phyloP scores from a whole-genome alignment of 1,284 basidiomycete genomes.

The Leccinum colubrinum region DNA sequence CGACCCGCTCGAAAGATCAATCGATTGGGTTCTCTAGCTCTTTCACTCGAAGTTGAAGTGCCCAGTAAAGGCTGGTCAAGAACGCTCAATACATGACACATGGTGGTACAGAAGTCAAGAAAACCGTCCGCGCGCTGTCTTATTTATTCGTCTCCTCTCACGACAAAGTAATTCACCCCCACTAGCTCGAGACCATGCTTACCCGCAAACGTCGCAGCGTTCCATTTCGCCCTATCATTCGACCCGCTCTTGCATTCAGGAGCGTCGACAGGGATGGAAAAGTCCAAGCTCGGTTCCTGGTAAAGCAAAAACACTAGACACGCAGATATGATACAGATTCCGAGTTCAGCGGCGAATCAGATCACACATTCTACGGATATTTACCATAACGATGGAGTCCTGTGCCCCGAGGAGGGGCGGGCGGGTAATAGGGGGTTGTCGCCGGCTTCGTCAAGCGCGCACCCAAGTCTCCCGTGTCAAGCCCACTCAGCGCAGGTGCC shows the following conservation, averaged over 20 bases:
- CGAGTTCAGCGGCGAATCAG: background rate
- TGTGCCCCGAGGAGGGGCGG: conserved; percentile 53
- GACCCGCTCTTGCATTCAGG: conserved; percentile 45
- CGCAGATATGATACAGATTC: background rate
- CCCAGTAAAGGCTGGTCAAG: background rate
- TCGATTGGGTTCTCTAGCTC: too few relatives aligned
- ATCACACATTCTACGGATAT: conserved; percentile 1
- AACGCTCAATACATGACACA: background rate
- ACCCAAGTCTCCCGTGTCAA: conserved; percentile 34
- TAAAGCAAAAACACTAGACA: conserved; percentile 56
- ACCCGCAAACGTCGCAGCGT: conserved; percentile 50
- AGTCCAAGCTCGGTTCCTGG: conserved; percentile 49
- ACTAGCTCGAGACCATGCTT: conserved; percentile 54
- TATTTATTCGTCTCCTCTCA: conserved; percentile 22
- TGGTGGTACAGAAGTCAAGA: background rate
- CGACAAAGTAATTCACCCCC: conserved; percentile 54
- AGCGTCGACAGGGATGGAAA: conserved; percentile 44
- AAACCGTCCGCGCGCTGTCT: background rate
- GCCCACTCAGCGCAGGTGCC: conserved; percentile 37
- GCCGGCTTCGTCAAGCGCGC: conserved; percentile 47
- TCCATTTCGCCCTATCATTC: conserved; percentile 54
- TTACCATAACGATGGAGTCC: conserved; percentile 61
- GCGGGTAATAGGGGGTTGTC: conserved; percentile 56
- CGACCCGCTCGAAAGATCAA: too few relatives aligned
- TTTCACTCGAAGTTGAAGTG: too few relatives aligned